Conservation (phyloP, 495 filamentous ascomycete species). For the Aspergillus campestris region DNA sequence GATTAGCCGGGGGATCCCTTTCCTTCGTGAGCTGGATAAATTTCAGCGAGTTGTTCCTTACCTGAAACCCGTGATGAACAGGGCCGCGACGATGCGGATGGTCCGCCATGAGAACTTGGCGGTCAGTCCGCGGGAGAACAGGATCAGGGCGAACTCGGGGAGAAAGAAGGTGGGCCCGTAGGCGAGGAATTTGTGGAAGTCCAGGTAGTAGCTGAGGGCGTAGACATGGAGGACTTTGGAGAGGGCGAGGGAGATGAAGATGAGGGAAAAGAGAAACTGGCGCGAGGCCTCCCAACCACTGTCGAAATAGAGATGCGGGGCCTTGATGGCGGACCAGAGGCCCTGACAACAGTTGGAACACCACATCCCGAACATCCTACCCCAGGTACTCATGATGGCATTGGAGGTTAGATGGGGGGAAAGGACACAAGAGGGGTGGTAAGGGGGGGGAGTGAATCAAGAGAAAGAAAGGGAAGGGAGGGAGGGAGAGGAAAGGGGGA, state of each 20-base stretch:
- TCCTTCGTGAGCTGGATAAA: slow-evolving; percentile 6
- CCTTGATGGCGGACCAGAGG: no score
- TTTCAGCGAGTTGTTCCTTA: not conserved
- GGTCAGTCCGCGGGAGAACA: not conserved
- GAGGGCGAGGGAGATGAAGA: slow-evolving; percentile 13
- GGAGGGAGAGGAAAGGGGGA: no score
- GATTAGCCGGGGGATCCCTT: slow-evolving; percentile 13
- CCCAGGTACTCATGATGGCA: no score
- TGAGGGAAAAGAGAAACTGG: slow-evolving; percentile 13
- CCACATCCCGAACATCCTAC: not conserved
- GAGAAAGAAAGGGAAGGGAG: no score
- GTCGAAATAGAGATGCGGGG: no score
- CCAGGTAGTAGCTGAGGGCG: slow-evolving; percentile 16
- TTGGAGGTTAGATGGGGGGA: no score
- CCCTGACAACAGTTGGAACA: no score
- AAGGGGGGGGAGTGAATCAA: no score
- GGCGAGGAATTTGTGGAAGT: slow-evolving; percentile 7
- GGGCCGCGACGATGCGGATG: no score
- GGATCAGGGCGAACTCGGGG: slow-evolving; percentile 7
- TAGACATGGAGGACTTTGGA: slow-evolving; percentile 23
- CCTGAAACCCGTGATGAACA: no score
- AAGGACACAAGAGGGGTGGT: no score
- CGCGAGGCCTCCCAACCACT: slow-evolving; percentile 7
- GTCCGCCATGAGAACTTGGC: not conserved
- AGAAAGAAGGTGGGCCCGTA: slow-evolving; percentile 24